Evolutionary conservation across 345 rosid species (phyloP).

Genomic region (Citrus mangshanensis): DNA sequence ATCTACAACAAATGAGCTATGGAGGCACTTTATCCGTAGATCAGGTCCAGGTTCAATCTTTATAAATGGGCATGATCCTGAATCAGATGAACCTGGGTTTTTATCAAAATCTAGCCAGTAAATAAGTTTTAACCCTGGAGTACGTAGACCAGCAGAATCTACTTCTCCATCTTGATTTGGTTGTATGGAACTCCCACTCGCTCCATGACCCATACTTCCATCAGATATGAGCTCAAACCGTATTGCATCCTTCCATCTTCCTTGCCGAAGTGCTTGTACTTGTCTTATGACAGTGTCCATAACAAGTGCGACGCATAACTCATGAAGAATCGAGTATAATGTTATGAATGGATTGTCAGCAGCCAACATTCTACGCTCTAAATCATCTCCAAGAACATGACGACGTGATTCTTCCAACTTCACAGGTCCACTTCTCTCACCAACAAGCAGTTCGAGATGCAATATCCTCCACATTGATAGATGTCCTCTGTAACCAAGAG

Average conservation of each 20-base stretch:
- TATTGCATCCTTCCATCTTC: constrained; percentile 97
- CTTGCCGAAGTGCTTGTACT: constrained; percentile 77
- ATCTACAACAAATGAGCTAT: constrained; percentile 81
- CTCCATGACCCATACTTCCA: constrained; percentile 30
- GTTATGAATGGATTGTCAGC: constrained; percentile 79
- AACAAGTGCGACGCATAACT: constrained; percentile 77
- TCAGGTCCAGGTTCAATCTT: constrained; percentile 91
- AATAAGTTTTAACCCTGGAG: constrained; percentile 84
- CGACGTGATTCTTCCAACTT: constrained; percentile 70
- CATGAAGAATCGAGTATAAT: constrained; percentile 83
- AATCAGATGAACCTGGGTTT: constrained; percentile 43
- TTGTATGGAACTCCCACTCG: constrained; percentile 43
- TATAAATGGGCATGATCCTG: constrained; percentile 58
- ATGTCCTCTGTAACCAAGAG: constrained; percentile 98
- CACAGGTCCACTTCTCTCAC: constrained; percentile 78
- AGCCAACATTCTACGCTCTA: constrained; percentile 93
- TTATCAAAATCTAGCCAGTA: constrained; percentile 87
- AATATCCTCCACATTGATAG: constrained; percentile 95
- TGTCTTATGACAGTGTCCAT: constrained; percentile 98
- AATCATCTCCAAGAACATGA: constrained; percentile 89
- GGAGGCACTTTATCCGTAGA: constrained; percentile 69
- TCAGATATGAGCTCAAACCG: constrained; percentile 83
- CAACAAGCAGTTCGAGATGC: constrained; percentile 95
- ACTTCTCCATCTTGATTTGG: constrained; percentile 77
- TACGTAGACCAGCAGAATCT: constrained; percentile 68